Conservation (phyloP, 306 rosid species). For the Fragaria vesca region DNA sequence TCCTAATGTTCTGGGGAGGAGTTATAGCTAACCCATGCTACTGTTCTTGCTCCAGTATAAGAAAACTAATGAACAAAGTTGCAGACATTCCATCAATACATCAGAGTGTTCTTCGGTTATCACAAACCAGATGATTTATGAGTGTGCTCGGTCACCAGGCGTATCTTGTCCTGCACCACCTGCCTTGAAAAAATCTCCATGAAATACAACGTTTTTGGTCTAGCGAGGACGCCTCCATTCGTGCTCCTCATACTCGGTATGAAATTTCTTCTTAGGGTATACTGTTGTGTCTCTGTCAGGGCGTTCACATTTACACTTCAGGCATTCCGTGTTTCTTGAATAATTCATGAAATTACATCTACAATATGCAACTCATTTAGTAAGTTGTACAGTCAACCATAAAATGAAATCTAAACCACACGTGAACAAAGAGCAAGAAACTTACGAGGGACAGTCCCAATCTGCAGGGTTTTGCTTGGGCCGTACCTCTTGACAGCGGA, state of each 20-base stretch:
- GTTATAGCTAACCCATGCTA: not conserved
- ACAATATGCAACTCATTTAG: conserved; percentile 19
- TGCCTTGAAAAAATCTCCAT: not conserved
- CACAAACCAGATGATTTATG: not conserved
- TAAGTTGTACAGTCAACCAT: not conserved
- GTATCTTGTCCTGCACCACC: not conserved
- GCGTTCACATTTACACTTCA: conserved; percentile 56
- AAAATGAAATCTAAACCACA: not conserved
- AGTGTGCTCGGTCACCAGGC: not conserved
- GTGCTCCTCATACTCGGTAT: conserved; percentile 35
- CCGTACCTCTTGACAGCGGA: conserved; percentile 59
- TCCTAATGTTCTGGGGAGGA: not conserved
- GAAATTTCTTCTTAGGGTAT: not conserved
- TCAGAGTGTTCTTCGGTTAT: not conserved
- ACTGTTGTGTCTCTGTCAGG: conserved; percentile 23
- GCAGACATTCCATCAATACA: not conserved
- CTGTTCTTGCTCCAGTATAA: not conserved
- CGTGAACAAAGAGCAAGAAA: conserved; percentile 19
- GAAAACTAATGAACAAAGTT: conserved; percentile 1
- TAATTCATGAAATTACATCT: conserved; percentile 77
- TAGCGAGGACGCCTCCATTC: conserved; percentile 43
- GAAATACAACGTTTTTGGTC: not conserved
- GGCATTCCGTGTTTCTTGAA: conserved; percentile 45
- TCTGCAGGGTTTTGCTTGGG: conserved; percentile 60
- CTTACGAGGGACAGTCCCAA: conserved; percentile 89